These are phyloP conservation scores for Russula compacta DNA, from an alignment of 768 basidiomycete genomes.

Conservation along the genomic window DNA sequence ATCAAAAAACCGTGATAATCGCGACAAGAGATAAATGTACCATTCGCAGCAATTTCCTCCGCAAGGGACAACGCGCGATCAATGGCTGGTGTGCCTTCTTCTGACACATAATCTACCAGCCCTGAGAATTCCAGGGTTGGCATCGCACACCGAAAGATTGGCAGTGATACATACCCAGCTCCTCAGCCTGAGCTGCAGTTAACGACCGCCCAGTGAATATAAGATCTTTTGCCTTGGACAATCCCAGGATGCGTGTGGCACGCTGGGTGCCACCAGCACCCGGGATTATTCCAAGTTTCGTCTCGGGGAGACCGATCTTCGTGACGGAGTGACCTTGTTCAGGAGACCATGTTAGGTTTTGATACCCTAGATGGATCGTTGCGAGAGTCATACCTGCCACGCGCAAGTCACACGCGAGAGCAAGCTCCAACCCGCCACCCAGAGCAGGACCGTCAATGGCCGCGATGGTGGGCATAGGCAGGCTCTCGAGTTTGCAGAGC, in stretches of 20 bases:
- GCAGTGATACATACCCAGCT: slow-evolving; percentile 45
- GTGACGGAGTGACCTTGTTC: slow-evolving; percentile 51
- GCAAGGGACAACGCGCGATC: slow-evolving; percentile 69
- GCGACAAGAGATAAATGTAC: slow-evolving; percentile 30
- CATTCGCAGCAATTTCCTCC: slow-evolving; percentile 55
- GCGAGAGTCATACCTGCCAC: slow-evolving; percentile 56
- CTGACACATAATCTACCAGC: slow-evolving; percentile 72
- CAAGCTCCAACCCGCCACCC: slow-evolving; percentile 86
- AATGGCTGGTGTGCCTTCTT: slow-evolving; percentile 48
- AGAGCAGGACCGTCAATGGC: slow-evolving; percentile 91
- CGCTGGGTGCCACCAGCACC: slow-evolving; percentile 89
- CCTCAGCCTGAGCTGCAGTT: slow-evolving; percentile 55
- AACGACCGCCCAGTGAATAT: slow-evolving; percentile 75
- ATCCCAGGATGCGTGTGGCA: slow-evolving; percentile 64
- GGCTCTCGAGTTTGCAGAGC: slow-evolving; percentile 63
- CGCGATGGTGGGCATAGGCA: slow-evolving; percentile 85
- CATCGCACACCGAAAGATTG: neutral
- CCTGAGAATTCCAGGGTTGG: slow-evolving; percentile 36
- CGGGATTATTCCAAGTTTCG: slow-evolving; percentile 70
- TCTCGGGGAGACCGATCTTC: slow-evolving; percentile 86
- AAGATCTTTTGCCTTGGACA: slow-evolving; percentile 75
- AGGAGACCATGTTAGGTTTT: neutral
- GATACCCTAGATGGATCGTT: slow-evolving; percentile 1
- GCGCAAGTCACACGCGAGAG: slow-evolving; percentile 83
- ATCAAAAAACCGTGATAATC: neutral